These are phyloP conservation scores for Multifurca ochricompacta DNA, from an alignment of 768 basidiomycete genomes.

Conservation along the genomic window DNA sequence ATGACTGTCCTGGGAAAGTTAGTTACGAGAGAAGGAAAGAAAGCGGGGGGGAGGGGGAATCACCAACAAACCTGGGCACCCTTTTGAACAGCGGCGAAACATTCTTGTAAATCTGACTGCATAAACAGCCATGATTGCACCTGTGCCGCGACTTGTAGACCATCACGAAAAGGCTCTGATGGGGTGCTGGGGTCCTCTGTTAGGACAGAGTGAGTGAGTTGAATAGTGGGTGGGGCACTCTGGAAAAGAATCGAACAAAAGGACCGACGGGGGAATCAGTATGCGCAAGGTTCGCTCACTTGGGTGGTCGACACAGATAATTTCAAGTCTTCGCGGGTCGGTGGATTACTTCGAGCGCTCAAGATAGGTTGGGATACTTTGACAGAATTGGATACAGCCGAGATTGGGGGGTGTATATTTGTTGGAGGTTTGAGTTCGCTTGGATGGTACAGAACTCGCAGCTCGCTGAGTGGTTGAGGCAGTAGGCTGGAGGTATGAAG, in stretches of 20 bases:
- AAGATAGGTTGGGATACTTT: neutral
- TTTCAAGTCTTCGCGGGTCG: neutral
- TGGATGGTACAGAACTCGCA: constrained; percentile 5
- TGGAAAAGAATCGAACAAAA: neutral
- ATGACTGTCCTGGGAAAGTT: constrained; percentile 11
- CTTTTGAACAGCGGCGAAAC: constrained; percentile 36
- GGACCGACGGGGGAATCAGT: too few relatives aligned
- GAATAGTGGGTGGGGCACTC: neutral
- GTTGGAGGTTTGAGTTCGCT: neutral
- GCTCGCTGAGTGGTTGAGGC: constrained; percentile 19
- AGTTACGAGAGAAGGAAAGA: neutral
- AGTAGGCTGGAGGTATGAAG: constrained; percentile 22
- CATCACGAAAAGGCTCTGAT: constrained; percentile 9
- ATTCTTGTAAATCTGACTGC: constrained; percentile 47
- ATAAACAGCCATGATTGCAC: constrained; percentile 55
- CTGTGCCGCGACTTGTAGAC: constrained; percentile 44
- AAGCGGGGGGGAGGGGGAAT: neutral
- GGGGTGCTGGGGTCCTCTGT: neutral
- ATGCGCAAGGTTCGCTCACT: neutral
- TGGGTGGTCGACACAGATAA: neutral
- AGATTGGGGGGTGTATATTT: neutral
- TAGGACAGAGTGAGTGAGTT: neutral
- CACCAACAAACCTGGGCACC: constrained; percentile 24
- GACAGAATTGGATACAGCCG: neutral
- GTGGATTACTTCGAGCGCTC: neutral